Evolutionary conservation across 208 protist species (phyloP).

Genomic region (Strigomonas culicis): DNA sequence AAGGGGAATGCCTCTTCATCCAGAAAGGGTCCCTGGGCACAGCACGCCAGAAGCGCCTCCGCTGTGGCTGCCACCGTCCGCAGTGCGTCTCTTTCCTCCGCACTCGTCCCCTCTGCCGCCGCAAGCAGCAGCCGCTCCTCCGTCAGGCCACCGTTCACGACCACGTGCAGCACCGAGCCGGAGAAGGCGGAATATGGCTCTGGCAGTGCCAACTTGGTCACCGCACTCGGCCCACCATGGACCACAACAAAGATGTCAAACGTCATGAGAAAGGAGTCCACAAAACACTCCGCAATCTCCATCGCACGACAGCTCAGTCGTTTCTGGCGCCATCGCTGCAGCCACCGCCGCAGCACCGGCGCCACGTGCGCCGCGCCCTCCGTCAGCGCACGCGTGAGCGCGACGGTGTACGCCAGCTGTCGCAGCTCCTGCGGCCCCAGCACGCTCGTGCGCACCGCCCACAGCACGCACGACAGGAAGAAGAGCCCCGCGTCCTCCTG

Average conservation of each 20-base stretch:
- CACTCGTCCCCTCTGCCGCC: too few relatives aligned
- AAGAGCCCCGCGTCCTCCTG: background rate
- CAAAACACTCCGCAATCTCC: constrained; percentile 5
- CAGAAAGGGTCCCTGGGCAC: background rate
- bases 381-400: background rate
- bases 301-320: background rate
- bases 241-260: constrained; percentile 5
- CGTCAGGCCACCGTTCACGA: background rate
- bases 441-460: constrained; percentile 6
- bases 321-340: background rate
- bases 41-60: background rate
- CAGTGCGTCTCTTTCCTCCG: too few relatives aligned
- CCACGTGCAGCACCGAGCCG: constrained; percentile 12
- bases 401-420: background rate
- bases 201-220: too few relatives aligned
- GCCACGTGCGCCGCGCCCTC: background rate
- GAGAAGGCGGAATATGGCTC: constrained; percentile 6
- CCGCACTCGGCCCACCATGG: background rate
- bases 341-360: background rate
- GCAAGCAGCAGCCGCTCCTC: too few relatives aligned
- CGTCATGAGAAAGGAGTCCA: background rate
- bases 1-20: background rate
- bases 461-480: constrained; percentile 9
- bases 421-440: constrained; percentile 1
- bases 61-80: background rate